Conservation (phyloP, 176 grass and related monocot genomes). For the Alopecurus myosuroides region DNA sequence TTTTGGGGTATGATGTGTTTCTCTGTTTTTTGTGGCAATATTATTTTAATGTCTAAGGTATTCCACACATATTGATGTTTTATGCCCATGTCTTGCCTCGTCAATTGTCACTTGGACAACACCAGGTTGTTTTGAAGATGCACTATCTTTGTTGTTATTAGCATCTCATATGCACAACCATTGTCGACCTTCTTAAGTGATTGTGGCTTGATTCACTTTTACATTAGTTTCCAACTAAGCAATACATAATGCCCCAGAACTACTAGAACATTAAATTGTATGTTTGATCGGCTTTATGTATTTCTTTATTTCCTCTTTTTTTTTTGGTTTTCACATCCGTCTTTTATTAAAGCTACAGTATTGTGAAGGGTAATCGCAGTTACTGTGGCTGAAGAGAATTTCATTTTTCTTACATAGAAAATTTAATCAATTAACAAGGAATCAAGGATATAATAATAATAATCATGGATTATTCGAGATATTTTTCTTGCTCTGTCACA, state of each 20-base stretch:
- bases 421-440: background rate
- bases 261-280: background rate
- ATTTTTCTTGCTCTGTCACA: background rate
- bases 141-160: background rate
- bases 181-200: background rate
- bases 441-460: background rate
- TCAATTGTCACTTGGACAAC: background rate
- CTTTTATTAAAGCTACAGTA: background rate
- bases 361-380: background rate
- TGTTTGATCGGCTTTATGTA: background rate
- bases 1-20: constrained; percentile 52
- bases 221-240: background rate
- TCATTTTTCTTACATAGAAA: background rate
- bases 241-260: background rate
- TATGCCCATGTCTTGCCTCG: background rate
- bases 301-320: background rate
- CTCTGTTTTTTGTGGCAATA: constrained; percentile 2
- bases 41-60: background rate
- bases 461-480: background rate
- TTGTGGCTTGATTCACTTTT: background rate
- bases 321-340: background rate
- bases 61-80: background rate
- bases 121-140: background rate
- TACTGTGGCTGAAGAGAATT: background rate
- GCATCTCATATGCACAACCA: background rate